Conservation (phyloP, 768 basidiomycete genomes). For the Mycena crocata region DNA sequence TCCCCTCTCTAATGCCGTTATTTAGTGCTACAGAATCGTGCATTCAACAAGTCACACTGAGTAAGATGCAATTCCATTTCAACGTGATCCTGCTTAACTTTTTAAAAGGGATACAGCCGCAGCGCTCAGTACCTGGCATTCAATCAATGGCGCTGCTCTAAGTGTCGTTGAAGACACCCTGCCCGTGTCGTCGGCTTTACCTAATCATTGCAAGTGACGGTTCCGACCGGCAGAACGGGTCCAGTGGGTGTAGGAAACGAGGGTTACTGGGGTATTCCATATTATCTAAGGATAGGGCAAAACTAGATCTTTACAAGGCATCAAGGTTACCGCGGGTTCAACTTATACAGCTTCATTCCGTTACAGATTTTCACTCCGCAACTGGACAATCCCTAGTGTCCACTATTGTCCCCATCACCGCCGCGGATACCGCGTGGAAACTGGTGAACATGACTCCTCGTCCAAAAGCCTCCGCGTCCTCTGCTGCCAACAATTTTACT, state of each 20-base stretch:
- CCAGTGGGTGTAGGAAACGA: slow-evolving; percentile 66
- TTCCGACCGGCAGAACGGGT: slow-evolving; percentile 56
- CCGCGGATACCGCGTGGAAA: slow-evolving; percentile 51
- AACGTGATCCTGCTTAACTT: background rate
- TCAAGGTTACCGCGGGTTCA: slow-evolving; percentile 63
- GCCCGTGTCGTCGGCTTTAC: slow-evolving; percentile 68
- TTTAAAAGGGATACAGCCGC: slow-evolving; percentile 55
- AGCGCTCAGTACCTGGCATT: slow-evolving; percentile 65
- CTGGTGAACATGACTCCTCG: slow-evolving; percentile 56
- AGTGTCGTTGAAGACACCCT: slow-evolving; percentile 62
- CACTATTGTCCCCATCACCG: slow-evolving; percentile 7
- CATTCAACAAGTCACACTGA: slow-evolving; percentile 73
- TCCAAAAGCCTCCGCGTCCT: slow-evolving; percentile 54
- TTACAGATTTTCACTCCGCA: slow-evolving; percentile 65
- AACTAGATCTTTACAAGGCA: slow-evolving; percentile 48
- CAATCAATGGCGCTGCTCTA: slow-evolving; percentile 59
- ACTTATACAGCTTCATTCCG: slow-evolving; percentile 72
- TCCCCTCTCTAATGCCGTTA: slow-evolving; percentile 10
- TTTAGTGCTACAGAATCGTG: slow-evolving; percentile 73
- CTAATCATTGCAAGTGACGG: slow-evolving; percentile 66
- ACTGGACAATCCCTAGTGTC: slow-evolving; percentile 11
- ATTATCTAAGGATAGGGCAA: slow-evolving; percentile 8
- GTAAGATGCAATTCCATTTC: slow-evolving; percentile 42
- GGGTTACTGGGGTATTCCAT: slow-evolving; percentile 69
- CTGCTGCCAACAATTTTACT: slow-evolving; percentile 63